Percentiles rank a stretch among this genome's conserved stretches.
These are phyloP conservation scores for Themeda triandra DNA, from an alignment of 176 grass and related monocot species.

Conservation along the genomic window DNA sequence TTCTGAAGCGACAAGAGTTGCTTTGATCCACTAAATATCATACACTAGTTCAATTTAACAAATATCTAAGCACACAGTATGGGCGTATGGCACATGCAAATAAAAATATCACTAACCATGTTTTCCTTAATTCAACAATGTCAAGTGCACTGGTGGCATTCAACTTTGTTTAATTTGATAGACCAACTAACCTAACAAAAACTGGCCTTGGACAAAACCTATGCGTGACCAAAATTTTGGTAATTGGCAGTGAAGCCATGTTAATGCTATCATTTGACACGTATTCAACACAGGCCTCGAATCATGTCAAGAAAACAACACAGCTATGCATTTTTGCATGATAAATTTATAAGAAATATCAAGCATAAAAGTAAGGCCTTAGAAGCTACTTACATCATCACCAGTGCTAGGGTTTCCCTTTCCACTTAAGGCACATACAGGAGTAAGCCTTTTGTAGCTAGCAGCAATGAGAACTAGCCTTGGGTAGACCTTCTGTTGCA, in stretches of 20 bases:
- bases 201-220: not conserved
- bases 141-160: not conserved
- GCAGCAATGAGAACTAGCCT: constrained; percentile 39
- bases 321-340: not conserved
- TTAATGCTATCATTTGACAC: not conserved
- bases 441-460: constrained; percentile 39
- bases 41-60: too few species aligned
- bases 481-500: constrained; percentile 37
- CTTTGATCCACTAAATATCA: not conserved
- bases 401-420: constrained; percentile 29
- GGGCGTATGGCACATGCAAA: not conserved
- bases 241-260: not conserved
- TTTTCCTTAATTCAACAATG: not conserved
- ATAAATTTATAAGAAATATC: not conserved
- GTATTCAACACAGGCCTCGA: not conserved
- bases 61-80: constrained; percentile 4
- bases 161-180: not conserved
- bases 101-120: not conserved
- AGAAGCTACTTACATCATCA: constrained; percentile 59
- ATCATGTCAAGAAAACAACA: not conserved
- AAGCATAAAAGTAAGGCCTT: not conserved
- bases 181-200: not conserved
- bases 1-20: not conserved
- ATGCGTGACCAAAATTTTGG: not conserved
- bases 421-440: constrained; percentile 40